These are phyloP conservation scores for Allium cepa DNA, from an alignment of 106 monocot genomes.

Conservation along the genomic window DNA sequence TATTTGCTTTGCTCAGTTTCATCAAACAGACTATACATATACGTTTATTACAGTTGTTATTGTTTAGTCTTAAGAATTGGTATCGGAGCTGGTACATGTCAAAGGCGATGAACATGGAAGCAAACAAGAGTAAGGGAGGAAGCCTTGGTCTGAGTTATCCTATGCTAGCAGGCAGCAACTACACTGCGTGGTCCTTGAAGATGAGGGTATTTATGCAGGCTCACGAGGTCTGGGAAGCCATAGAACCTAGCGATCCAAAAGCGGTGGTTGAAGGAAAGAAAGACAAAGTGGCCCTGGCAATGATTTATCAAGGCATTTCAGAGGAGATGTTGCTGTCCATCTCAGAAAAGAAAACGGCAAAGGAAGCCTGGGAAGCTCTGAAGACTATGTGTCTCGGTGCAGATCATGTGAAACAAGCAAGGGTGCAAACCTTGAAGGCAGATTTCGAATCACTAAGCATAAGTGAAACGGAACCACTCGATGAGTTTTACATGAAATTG, in stretches of 20 bases:
- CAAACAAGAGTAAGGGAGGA: no score
- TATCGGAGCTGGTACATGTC: no score
- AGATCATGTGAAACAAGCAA: constrained; percentile 1
- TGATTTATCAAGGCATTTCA: constrained; percentile 1
- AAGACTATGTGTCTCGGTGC: not conserved
- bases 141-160: no score
- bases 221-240: no score
- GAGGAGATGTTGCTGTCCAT: constrained; percentile 6
- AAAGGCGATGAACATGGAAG: no score
- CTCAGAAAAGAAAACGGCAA: not conserved
- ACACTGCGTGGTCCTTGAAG: no score
- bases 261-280: not conserved
- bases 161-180: no score
- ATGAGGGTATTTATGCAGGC: no score
- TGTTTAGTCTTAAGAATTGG: no score
- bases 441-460: not conserved
- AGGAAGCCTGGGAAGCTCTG: not conserved
- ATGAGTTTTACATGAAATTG: not conserved
- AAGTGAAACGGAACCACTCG: not conserved
- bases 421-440: not conserved
- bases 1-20: no score
- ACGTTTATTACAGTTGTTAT: not conserved
- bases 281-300: not conserved
- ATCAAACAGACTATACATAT: not conserved
- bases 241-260: no score